Evolutionary conservation across 495 filamentous ascomycete genomes (phyloP).

Genomic region (Hypoxylon subgilvum): DNA sequence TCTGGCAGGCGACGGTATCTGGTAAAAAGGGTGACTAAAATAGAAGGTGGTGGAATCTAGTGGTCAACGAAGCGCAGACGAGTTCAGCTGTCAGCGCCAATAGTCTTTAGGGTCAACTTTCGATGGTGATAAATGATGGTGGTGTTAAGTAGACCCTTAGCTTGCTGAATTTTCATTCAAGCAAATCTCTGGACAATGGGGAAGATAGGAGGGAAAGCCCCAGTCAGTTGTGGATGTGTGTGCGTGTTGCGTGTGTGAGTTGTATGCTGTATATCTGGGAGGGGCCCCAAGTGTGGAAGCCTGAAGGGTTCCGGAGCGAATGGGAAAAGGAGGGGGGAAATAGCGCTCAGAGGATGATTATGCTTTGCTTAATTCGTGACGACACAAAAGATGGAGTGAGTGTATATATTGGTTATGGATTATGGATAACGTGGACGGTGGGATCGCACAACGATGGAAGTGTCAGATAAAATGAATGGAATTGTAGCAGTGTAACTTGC

Average conservation of each 20-base stretch:
- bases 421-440: background rate
- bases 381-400: background rate
- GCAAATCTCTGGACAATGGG: background rate
- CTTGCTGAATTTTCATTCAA: background rate
- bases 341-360: background rate
- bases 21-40: background rate
- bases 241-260: background rate
- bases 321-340: conserved; percentile 21
- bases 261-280: background rate
- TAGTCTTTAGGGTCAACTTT: conserved; percentile 9
- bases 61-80: conserved; percentile 6
- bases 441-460: conserved; percentile 4
- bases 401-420: background rate
- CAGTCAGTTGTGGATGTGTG: background rate
- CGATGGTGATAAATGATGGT: background rate
- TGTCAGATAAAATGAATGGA: background rate
- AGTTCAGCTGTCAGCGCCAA: background rate
- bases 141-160: background rate
- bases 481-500: background rate
- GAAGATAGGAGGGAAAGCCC: background rate
- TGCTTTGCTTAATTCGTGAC: no score
- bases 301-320: background rate
- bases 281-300: background rate
- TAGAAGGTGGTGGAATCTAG: conserved; percentile 16
- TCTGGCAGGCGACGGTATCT: background rate